phyloP scores from a whole-genome alignment of 2,329 filamentous ascomycete species.

The Aspergillus ochraceus region DNA sequence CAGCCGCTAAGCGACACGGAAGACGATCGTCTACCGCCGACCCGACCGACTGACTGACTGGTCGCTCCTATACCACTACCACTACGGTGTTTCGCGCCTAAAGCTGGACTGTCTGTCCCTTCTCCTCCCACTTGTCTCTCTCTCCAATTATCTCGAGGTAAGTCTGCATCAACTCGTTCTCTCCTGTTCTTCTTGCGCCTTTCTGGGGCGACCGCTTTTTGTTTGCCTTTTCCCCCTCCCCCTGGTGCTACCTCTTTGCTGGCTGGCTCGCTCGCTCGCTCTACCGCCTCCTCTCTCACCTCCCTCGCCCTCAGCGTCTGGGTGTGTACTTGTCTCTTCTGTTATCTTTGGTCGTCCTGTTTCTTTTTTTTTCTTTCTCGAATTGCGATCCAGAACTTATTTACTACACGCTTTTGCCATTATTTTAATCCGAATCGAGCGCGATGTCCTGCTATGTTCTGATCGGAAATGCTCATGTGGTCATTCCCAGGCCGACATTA shows the following conservation, averaged over 20 bases:
- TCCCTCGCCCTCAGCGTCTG: constrained; percentile 1
- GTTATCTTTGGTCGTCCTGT: background rate
- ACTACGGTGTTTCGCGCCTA: constrained; percentile 18
- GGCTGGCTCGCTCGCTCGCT: background rate
- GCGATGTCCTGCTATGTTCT: constrained; percentile 14
- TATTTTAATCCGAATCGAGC: constrained; percentile 2
- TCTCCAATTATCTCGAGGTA: constrained; percentile 20
- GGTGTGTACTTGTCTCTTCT: background rate
- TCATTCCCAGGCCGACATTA: constrained; percentile 31
- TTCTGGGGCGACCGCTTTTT: constrained; percentile 11
- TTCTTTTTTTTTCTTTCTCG: no score
- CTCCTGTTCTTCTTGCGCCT: constrained; percentile 17
- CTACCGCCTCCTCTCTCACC: constrained; percentile 3
- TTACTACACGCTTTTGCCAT: background rate
- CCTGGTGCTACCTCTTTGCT: constrained; percentile 6
- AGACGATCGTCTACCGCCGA: constrained; percentile 33
- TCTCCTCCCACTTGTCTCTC: constrained; percentile 7
- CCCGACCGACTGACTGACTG: constrained; percentile 21
- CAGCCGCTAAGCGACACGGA: constrained; percentile 43
- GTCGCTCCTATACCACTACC: constrained; percentile 23
- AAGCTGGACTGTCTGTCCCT: constrained; percentile 11
- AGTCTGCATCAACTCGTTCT: constrained; percentile 16
- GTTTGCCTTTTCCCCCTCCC: constrained; percentile 11
- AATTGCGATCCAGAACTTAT: no score
- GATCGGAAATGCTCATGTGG: constrained; percentile 28